A percentile compares a stretch with the other conserved stretches of the same genome.
These are phyloP conservation scores for Colletotrichum somersetense DNA, from an alignment of 2,329 filamentous ascomycete genomes.

Conservation along the genomic window DNA sequence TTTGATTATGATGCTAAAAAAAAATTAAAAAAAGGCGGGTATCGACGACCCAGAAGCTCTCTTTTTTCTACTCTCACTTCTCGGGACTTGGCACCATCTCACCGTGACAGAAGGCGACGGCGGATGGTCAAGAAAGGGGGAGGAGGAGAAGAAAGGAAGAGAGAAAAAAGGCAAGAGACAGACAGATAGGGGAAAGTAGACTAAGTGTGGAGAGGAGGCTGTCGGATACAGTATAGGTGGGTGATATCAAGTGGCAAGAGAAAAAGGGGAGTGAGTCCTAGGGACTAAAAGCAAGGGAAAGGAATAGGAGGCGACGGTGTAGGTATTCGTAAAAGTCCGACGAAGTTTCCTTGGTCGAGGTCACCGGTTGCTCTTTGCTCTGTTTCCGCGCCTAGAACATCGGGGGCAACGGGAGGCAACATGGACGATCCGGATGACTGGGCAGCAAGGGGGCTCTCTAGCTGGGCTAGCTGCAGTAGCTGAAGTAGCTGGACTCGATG, in stretches of 20 bases:
- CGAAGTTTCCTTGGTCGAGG: conserved; percentile 15
- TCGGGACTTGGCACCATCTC: conserved; percentile 7
- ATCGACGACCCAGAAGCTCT: conserved; percentile 12
- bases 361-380: conserved; percentile 13
- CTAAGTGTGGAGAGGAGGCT: conserved; percentile 21
- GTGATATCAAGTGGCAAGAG: not conserved
- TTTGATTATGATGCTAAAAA: conserved; percentile 33
- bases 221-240: not conserved
- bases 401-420: not conserved
- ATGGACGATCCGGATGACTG: conserved; percentile 13
- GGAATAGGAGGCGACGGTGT: conserved; percentile 1
- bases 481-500: not conserved
- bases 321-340: not conserved
- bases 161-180: not conserved
- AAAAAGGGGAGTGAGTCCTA: not conserved
- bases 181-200: not conserved
- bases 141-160: not conserved
- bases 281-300: not conserved
- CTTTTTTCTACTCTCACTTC: not conserved
- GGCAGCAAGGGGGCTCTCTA: conserved; percentile 5
- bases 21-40: conserved; percentile 40
- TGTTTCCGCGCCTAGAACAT: conserved; percentile 28
- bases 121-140: not conserved
- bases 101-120: conserved; percentile 1
- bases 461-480: not conserved